Evolutionary conservation across 2,329 filamentous ascomycete species (phyloP).

Genomic region (Paracorniculantispora psalliotae): DNA sequence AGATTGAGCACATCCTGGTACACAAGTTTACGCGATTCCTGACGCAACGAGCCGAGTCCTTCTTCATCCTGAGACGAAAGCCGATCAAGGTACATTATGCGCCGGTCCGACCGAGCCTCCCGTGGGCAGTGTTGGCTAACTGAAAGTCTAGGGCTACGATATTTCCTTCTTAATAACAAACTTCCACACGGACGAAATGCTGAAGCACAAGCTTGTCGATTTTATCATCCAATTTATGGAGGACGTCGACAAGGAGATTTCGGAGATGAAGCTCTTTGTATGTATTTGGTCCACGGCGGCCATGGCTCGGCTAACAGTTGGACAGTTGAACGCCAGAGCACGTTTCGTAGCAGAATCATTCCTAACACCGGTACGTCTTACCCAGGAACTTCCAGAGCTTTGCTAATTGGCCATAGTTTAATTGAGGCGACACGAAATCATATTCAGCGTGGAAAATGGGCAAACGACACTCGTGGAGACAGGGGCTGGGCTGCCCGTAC

Average conservation of each 20-base stretch:
- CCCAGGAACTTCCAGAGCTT: no score
- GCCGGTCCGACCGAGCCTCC: not conserved
- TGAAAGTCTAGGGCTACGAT: conserved; percentile 73
- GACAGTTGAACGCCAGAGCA: conserved; percentile 86
- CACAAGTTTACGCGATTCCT: conserved; percentile 98
- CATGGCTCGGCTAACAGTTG: conserved; percentile 16
- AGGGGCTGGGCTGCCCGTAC: conserved; percentile 1
- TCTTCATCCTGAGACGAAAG: conserved; percentile 94
- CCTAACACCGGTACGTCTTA: conserved; percentile 71
- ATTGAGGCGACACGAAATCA: conserved; percentile 5
- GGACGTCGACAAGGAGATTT: conserved; percentile 99
- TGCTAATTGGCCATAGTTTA: not conserved
- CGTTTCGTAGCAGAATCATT: conserved; percentile 98
- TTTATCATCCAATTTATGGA: conserved; percentile 99
- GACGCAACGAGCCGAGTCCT: conserved; percentile 91
- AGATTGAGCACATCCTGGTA: conserved; percentile 96
- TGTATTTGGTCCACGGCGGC: conserved; percentile 30
- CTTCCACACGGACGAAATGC: conserved; percentile 96
- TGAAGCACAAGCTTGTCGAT: conserved; percentile 98
- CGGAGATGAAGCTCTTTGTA: conserved; percentile 99
- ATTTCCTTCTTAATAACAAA: conserved; percentile 99
- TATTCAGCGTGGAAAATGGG: not conserved
- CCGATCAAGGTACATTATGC: conserved; percentile 71
- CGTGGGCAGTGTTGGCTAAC: conserved; percentile 21
- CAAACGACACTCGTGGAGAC: not conserved